Evolutionary conservation across 2,329 filamentous ascomycete genomes (phyloP).

Genomic region (Colletotrichum sp.): DNA sequence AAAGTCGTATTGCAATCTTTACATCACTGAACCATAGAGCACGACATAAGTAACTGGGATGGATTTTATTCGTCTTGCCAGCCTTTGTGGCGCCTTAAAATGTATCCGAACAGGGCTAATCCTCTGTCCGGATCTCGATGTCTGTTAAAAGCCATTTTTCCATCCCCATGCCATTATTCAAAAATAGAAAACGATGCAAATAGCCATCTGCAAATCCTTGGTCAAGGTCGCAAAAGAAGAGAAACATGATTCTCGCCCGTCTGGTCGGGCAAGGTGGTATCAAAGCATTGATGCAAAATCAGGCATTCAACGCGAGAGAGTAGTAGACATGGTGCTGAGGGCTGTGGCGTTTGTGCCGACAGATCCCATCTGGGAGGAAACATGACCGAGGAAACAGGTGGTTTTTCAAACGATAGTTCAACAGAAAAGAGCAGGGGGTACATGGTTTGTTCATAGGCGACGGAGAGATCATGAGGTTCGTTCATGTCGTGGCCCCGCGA

Average conservation of each 20-base stretch:
- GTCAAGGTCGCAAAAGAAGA: background rate
- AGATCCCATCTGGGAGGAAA: background rate
- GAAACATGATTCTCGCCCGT: conserved; percentile 10
- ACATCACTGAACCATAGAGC: background rate
- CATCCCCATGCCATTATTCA: conserved; percentile 2
- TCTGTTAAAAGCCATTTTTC: background rate
- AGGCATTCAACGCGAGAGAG: background rate
- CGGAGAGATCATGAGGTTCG: conserved; percentile 8
- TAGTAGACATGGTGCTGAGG: background rate
- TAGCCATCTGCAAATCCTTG: background rate
- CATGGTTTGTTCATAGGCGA: conserved; percentile 5
- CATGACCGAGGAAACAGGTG: background rate
- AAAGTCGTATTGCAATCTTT: background rate
- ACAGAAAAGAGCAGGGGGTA: background rate
- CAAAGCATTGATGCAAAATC: conserved; percentile 5
- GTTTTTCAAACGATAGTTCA: background rate
- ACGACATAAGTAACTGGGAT: background rate
- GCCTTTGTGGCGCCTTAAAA: background rate
- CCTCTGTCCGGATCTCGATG: background rate
- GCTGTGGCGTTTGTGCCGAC: background rate
- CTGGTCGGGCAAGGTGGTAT: conserved; percentile 15
- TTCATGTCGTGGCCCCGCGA: conserved; percentile 16
- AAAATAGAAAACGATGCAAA: background rate
- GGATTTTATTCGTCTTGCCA: background rate
- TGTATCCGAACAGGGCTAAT: background rate